These are phyloP conservation scores for Eimeria praecox DNA, from an alignment of 169 alveolate species.

Conservation along the genomic window DNA sequence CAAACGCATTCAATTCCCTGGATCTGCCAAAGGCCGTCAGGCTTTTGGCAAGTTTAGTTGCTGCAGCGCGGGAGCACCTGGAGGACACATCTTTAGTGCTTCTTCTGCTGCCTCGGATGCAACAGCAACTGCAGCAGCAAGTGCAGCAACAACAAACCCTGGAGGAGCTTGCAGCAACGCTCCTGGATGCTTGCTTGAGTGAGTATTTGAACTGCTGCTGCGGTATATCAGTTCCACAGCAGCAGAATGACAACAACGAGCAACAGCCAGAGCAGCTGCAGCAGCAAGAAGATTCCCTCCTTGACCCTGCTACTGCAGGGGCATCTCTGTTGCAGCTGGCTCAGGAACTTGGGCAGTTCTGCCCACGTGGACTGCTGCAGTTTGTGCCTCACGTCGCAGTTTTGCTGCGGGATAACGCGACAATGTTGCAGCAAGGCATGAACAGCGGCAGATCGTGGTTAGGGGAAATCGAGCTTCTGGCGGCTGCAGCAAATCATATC, in stretches of 20 bases:
- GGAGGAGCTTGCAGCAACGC: constrained; percentile 69
- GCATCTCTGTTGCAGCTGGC: constrained; percentile 61
- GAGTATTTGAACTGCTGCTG: constrained; percentile 68
- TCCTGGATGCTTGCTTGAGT: constrained; percentile 61
- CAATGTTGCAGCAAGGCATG: constrained; percentile 59
- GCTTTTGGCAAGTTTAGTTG: constrained; percentile 55
- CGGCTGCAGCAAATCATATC: constrained; percentile 68
- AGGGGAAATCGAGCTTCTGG: constrained; percentile 72
- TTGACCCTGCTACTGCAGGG: constrained; percentile 61
- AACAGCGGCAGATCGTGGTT: constrained; percentile 52
- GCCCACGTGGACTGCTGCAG: constrained; percentile 62
- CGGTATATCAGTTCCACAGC: neutral
- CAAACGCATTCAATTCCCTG: neutral
- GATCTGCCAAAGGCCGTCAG: constrained; percentile 47
- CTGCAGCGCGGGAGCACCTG: constrained; percentile 71
- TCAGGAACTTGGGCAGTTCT: constrained; percentile 59
- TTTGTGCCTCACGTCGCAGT: constrained; percentile 69
- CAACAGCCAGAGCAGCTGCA: neutral
- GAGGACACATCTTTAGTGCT: constrained; percentile 48
- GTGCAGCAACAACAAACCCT: constrained; percentile 52
- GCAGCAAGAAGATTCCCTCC: constrained; percentile 59
- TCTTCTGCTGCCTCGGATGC: constrained; percentile 68
- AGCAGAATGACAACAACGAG: neutral
- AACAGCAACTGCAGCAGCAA: constrained; percentile 67
- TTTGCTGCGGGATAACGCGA: constrained; percentile 44